Percentiles rank a stretch among this genome's conserved stretches.
These are phyloP conservation scores for Tarenaya hassleriana DNA, from an alignment of 345 rosid genomes.

Conservation along the genomic window DNA sequence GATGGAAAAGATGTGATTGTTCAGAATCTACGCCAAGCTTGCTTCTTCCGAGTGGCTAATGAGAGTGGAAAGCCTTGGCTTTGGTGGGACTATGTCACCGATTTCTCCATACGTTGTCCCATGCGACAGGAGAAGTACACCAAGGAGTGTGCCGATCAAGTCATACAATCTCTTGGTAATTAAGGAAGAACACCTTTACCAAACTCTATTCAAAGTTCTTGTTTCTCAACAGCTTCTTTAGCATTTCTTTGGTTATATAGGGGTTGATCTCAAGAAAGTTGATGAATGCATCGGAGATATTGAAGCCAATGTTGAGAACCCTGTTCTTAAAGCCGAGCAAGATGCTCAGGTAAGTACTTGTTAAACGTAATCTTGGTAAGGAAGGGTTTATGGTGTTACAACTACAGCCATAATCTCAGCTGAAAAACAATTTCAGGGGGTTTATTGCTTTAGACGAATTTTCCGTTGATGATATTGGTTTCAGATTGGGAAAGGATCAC, in stretches of 20 bases:
- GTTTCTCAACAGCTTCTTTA: no score
- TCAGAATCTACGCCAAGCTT: slow-evolving; percentile 49
- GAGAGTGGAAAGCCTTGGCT: slow-evolving; percentile 55
- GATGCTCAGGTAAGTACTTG: no score
- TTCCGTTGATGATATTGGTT: no score
- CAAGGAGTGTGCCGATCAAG: slow-evolving; percentile 46
- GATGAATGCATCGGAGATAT: slow-evolving; percentile 74
- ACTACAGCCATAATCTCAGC: no score
- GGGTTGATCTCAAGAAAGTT: slow-evolving; percentile 63
- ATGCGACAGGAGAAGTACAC: slow-evolving; percentile 56
- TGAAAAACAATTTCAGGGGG: no score
- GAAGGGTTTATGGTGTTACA: no score
- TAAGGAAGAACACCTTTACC: no score
- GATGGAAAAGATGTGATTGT: slow-evolving; percentile 58
- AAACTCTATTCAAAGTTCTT: no score
- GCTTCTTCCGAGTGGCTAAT: slow-evolving; percentile 44
- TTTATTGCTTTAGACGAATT: no score
- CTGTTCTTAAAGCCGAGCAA: slow-evolving; percentile 76
- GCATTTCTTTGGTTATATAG: no score
- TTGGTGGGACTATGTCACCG: slow-evolving; percentile 67
- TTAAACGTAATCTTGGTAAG: no score
- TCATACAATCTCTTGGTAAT: slow-evolving; percentile 47
- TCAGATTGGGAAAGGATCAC: slow-evolving; percentile 86
- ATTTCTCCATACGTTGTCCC: slow-evolving; percentile 52
- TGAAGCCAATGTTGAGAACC: slow-evolving; percentile 61